Percentiles rank a stretch among this genome's conserved stretches.
phyloP scores from a whole-genome alignment of 805 yeast species.

The Lipomyces yamanashiensis region DNA sequence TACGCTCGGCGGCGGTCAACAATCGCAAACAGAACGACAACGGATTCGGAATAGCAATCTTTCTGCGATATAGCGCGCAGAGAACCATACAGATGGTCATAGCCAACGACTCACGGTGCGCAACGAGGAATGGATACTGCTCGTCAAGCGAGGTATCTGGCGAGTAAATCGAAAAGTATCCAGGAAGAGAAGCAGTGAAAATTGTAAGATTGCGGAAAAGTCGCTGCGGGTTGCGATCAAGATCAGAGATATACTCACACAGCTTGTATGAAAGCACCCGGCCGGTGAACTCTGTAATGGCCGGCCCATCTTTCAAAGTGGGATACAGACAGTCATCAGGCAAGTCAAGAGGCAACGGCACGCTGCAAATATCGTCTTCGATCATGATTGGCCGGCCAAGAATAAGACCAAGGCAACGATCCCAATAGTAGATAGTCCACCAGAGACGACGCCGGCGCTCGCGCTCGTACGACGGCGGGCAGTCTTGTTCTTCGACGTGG shows the following conservation, averaged over 20 bases:
- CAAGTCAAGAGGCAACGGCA: slow-evolving; percentile 34
- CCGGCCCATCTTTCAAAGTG: slow-evolving; percentile 4
- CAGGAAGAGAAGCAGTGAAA: slow-evolving; percentile 31
- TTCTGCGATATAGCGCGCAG: slow-evolving; percentile 32
- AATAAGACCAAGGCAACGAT: slow-evolving; percentile 29
- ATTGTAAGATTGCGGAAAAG: slow-evolving; percentile 27
- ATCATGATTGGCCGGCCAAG: slow-evolving; percentile 36
- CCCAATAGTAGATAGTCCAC: slow-evolving; percentile 38
- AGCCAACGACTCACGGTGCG: slow-evolving; percentile 31
- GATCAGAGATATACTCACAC: slow-evolving; percentile 16
- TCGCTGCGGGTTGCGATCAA: slow-evolving; percentile 29
- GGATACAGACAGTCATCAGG: slow-evolving; percentile 33
- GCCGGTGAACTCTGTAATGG: slow-evolving; percentile 27
- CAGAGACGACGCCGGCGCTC: slow-evolving; percentile 33
- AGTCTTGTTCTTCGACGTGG: slow-evolving; percentile 31
- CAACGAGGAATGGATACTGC: slow-evolving; percentile 20
- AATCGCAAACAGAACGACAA: slow-evolving; percentile 33
- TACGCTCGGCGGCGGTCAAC: slow-evolving; percentile 31
- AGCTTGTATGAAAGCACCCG: slow-evolving; percentile 24
- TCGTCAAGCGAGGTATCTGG: slow-evolving; percentile 33
- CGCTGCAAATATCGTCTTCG: slow-evolving; percentile 25
- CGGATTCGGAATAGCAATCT: slow-evolving; percentile 30
- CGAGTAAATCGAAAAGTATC: slow-evolving; percentile 28
- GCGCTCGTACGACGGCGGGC: slow-evolving; percentile 32
- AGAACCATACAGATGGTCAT: slow-evolving; percentile 29